These are phyloP conservation scores for Parathielavia appendiculata DNA, from an alignment of 495 filamentous ascomycete genomes.

Conservation along the genomic window DNA sequence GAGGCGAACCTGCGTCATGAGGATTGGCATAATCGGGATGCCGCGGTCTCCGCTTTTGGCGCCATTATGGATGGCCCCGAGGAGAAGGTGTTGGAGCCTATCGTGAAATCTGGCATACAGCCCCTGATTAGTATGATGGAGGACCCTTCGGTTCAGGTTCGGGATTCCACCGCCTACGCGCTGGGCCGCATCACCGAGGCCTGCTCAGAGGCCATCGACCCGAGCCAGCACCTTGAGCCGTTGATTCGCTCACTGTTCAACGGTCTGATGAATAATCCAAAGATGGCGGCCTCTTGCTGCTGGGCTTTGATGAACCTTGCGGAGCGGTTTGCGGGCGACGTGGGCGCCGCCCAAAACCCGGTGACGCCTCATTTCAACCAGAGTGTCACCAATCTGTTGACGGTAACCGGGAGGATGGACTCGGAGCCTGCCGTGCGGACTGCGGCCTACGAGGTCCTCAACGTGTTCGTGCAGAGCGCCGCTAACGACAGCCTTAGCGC, in stretches of 20 bases:
- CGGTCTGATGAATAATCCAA: conserved; percentile 83
- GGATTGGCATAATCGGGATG: conserved; percentile 90
- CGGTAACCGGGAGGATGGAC: conserved; percentile 76
- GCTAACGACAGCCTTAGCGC: conserved; percentile 77
- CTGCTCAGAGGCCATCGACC: conserved; percentile 83
- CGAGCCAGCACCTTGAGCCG: conserved; percentile 68
- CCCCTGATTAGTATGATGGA: conserved; percentile 96
- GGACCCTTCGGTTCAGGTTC: conserved; percentile 78
- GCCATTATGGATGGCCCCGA: conserved; percentile 99
- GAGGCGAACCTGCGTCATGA: conserved; percentile 83
- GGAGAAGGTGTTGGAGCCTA: conserved; percentile 75
- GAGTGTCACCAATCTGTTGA: conserved; percentile 77
- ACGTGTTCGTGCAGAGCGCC: conserved; percentile 83
- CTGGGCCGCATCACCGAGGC: conserved; percentile 92
- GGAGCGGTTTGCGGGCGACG: conserved; percentile 83
- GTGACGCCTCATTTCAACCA: conserved; percentile 89
- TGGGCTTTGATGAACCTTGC: conserved; percentile 99
- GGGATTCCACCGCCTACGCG: conserved; percentile 95
- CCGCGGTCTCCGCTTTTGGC: conserved; percentile 95
- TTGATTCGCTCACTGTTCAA: conserved; percentile 85
- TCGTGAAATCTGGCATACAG: conserved; percentile 89
- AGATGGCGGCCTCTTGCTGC: conserved; percentile 97
- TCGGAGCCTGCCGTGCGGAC: conserved; percentile 92
- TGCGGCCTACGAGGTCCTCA: conserved; percentile 96
- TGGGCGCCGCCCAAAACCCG: conserved; percentile 69